Evolutionary conservation across 2,329 filamentous ascomycete species (phyloP), one percentile per base, ranked within the genome.

Genomic region (Aureobasidium musti): DNA sequence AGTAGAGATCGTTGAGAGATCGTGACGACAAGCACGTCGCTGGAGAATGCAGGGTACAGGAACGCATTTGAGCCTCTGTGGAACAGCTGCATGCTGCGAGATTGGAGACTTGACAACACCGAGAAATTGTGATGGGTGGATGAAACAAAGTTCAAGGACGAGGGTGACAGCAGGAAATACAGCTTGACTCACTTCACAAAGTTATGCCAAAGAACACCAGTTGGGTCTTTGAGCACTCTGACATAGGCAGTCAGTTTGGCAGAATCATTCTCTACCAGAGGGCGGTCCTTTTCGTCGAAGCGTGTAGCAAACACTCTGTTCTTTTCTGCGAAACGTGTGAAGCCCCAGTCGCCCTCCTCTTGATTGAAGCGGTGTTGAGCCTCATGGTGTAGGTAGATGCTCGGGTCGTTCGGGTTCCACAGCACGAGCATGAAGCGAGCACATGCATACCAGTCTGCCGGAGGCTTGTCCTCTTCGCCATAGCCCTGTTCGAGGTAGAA

Each of bases 291-390:
- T 60, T 87, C 86, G 67, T 95, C 90, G 86, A 90, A 96, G 1
- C 87, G 84, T 39, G 88, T 82, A 68, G 89, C 89, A 75, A 97
- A 96, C 77, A 98, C 89, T 73, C 88, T 89, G 64, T 92, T 86
- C 59, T 96, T 84, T 77, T 98, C 95, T 14, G 92, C 88, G 75
- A 98, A 99, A 66, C 94, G 84, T n/a, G 95, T 99, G 77, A 99
- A 99, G 1, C 95, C 95, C 95, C 95, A 99, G 74, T 99, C 95
- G 28, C 92, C 92, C 78, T 99, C 95, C 50, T 98, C 95, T 70
- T 91, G 91, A 4, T 92, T 98, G 78, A 98, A 99, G 67, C 95
- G 90, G 76, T 99, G 95, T 72, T 93, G 92, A n/a, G 95, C 95
- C 50, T 83, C 84, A 73, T 97, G 90, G 60, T 84, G 84, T 45